Base-by-base conservation (phyloP, 352 stramenopile genomes). In the Globisporangium parvum region DNA sequence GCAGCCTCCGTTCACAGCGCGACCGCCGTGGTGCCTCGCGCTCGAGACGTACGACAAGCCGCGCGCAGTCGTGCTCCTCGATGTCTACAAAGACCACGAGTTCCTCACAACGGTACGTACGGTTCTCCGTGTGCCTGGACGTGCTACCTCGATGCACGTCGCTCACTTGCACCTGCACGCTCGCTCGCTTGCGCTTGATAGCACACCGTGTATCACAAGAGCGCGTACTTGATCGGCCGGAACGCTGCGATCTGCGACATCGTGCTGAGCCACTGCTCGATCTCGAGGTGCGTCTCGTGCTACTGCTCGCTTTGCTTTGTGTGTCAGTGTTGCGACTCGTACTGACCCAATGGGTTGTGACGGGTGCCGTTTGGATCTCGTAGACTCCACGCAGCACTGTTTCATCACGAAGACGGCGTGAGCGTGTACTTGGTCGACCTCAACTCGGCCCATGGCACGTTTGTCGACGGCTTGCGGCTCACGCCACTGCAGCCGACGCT, bases 1-100 rank as follows among this genome's bases (percentile, higher is more conserved):
- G 1, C 82, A 74, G 51, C 72, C 83, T 14, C 83, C 80, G 20
- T 91, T 91, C 62, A 77, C 70, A 21, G 51, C 75, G 26, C 31
- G 48, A 0, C 83, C 83, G 5, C 60, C 60, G 15, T 93, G 83
- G 83, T 83, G 63, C 35, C 55, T 68, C 35, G 46, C 57, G 28
- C 47, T 47, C 44, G 28, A 37, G 15, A 46, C 28, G 28, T 68
- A 78, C 44, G 59, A 83, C 23, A 76, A 82, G 24, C 83, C 80
- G 21, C 70, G 69, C 3, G 42, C 78, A 0, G 77, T 93, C 44
- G 74, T 80, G 1, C 55, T 93, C 23, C 57, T 93, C 17, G 83
- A 93, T 31, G 83, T 90, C 41, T 90, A 86, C 69, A 93, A 93
- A 59, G 75, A 82, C 51, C 77, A 93, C 55, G 80, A 91, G 21